Evolutionary conservation across 768 basidiomycete genomes (phyloP).

Genomic region (Suillus subluteus): DNA sequence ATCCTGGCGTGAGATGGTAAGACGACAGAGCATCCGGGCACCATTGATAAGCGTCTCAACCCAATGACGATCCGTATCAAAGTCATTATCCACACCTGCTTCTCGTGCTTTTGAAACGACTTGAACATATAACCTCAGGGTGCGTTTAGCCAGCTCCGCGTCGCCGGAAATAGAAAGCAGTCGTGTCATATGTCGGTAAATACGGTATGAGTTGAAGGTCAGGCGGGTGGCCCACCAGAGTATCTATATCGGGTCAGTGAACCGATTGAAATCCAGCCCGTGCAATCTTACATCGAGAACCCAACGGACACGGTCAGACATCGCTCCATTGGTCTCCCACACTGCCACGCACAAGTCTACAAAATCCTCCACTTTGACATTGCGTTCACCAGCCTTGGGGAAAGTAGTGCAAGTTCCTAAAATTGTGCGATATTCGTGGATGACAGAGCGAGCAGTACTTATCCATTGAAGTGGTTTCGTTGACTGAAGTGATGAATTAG

Average conservation of each 20-base stretch:
- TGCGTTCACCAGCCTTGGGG: constrained; percentile 80
- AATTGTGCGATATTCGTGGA: constrained; percentile 72
- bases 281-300: constrained; percentile 67
- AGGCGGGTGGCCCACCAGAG: constrained; percentile 94
- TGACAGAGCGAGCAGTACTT: constrained; percentile 62
- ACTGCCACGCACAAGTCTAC: constrained; percentile 78
- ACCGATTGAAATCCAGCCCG: not conserved
- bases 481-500: constrained; percentile 24
- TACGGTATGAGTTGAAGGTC: constrained; percentile 89
- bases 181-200: constrained; percentile 85
- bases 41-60: constrained; percentile 80
- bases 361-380: constrained; percentile 80
- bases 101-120: constrained; percentile 84
- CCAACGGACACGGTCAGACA: constrained; percentile 70
- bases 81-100: constrained; percentile 44
- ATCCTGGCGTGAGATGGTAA: constrained; percentile 42
- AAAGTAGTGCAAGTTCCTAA: constrained; percentile 73
- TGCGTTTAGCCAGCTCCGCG: constrained; percentile 66
- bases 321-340: constrained; percentile 77
- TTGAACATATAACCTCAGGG: constrained; percentile 80
- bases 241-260: constrained; percentile 47
- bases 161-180: constrained; percentile 67
- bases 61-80: constrained; percentile 73
- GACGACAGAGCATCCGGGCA: constrained; percentile 71
- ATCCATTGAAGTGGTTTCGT: constrained; percentile 58